Conservation (phyloP, 1,284 basidiomycete species). For the Puccinia polysora region DNA sequence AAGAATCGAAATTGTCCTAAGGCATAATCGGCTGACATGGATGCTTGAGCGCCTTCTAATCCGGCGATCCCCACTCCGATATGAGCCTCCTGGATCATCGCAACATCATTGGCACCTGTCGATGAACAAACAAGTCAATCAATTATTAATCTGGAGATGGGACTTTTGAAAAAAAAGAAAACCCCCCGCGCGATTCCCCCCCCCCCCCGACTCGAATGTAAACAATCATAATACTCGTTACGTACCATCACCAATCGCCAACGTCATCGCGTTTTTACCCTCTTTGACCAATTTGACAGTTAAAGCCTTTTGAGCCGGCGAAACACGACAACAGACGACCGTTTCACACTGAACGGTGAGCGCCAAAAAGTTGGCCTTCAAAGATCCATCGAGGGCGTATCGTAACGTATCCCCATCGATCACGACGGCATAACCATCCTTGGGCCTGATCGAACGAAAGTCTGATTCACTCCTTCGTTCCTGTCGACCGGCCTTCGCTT, state of each 20-base stretch:
- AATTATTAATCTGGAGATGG: not conserved
- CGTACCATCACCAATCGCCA: slow-evolving; percentile 86
- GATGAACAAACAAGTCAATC: slow-evolving; percentile 45
- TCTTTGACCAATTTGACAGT: slow-evolving; percentile 93
- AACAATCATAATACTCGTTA: not conserved
- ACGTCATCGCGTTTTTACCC: slow-evolving; percentile 87
- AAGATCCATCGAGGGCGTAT: slow-evolving; percentile 69
- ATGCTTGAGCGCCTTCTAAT: slow-evolving; percentile 92
- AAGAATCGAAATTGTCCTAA: slow-evolving; percentile 93
- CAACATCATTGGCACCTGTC: slow-evolving; percentile 74
- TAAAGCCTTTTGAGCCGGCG: slow-evolving; percentile 90
- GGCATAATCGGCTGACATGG: slow-evolving; percentile 97
- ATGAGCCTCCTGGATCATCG: slow-evolving; percentile 98
- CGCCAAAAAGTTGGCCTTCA: slow-evolving; percentile 75
- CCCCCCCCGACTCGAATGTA: not conserved
- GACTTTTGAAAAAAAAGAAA: not conserved
- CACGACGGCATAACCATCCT: slow-evolving; percentile 75
- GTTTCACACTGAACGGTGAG: slow-evolving; percentile 93
- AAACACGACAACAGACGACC: slow-evolving; percentile 94
- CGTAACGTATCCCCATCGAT: slow-evolving; percentile 91
- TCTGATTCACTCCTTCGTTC: slow-evolving; percentile 10
- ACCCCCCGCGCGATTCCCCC: too few species aligned
- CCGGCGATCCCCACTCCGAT: slow-evolving; percentile 91
- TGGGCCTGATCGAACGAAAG: slow-evolving; percentile 44
- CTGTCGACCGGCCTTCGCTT: not conserved